Conservation (phyloP, 2,329 filamentous ascomycete genomes). For the Microdochium trichocladiopsis region DNA sequence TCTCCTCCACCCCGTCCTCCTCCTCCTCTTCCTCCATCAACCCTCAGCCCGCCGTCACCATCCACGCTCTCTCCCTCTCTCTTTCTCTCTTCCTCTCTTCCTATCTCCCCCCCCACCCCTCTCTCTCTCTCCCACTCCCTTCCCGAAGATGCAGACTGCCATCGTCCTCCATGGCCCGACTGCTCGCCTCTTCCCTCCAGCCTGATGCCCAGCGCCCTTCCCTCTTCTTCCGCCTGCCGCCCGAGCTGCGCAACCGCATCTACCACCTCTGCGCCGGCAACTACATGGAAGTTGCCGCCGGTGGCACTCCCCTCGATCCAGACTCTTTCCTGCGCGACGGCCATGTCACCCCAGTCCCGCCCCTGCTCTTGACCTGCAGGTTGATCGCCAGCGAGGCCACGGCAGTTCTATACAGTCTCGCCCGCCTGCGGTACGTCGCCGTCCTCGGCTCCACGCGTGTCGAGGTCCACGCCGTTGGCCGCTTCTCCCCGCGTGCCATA, state of each 20-base stretch:
- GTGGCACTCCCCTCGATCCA: background rate
- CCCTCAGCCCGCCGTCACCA: too few relatives aligned
- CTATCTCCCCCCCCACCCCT: too few relatives aligned
- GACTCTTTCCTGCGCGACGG: background rate
- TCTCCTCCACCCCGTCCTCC: too few relatives aligned
- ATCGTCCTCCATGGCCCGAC: too few relatives aligned
- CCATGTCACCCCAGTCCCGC: background rate
- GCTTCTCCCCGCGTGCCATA: background rate
- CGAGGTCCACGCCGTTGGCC: background rate
- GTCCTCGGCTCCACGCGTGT: background rate
- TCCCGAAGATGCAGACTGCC: too few relatives aligned
- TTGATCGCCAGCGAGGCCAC: background rate
- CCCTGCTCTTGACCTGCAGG: background rate
- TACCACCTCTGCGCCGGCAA: background rate
- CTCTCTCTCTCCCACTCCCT: too few relatives aligned
- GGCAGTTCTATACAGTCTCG: background rate
- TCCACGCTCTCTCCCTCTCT: too few relatives aligned
- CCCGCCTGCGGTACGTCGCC: background rate
- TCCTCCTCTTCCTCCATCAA: too few relatives aligned
- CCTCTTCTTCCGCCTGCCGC: background rate
- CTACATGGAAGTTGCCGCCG: background rate
- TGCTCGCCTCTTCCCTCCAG: too few relatives aligned
- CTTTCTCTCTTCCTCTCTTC: too few relatives aligned
- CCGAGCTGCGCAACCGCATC: background rate
- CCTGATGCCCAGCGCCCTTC: background rate